These are phyloP conservation scores for Phaseolus lunatus DNA, from an alignment of 306 rosid genomes.

Conservation along the genomic window DNA sequence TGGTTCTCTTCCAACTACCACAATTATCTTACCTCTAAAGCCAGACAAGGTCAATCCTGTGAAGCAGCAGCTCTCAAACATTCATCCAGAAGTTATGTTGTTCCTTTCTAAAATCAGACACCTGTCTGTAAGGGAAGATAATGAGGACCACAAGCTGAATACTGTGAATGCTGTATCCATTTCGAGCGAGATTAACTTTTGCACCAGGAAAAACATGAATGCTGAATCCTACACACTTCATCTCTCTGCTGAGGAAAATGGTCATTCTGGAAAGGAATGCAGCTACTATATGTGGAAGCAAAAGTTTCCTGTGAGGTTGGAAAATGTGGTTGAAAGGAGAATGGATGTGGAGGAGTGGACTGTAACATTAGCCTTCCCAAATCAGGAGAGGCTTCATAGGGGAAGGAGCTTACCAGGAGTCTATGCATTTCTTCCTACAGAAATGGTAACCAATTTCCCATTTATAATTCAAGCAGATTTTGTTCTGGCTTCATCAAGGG, in stretches of 20 bases:
- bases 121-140: conserved; percentile 67
- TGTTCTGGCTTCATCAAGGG: conserved; percentile 79
- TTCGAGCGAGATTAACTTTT: conserved; percentile 55
- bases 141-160: conserved; percentile 50
- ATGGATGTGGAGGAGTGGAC: conserved; percentile 65
- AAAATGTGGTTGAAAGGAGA: conserved; percentile 62
- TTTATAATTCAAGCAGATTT: conserved; percentile 84
- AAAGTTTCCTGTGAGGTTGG: conserved; percentile 62
- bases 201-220: conserved; percentile 62
- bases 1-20: conserved; percentile 63
- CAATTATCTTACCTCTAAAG: conserved; percentile 73
- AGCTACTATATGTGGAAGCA: conserved; percentile 75
- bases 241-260: conserved; percentile 57
- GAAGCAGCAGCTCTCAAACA: conserved; percentile 67
- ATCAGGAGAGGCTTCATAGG: conserved; percentile 55
- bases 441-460: conserved; percentile 73
- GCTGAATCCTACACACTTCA: conserved; percentile 74
- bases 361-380: conserved; percentile 73
- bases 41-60: conserved; percentile 66
- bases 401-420: conserved; percentile 64
- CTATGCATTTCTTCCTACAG: conserved; percentile 80
- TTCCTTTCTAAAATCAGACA: conserved; percentile 73
- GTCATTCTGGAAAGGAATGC: conserved; percentile 48
- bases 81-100: conserved; percentile 74
- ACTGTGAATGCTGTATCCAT: conserved; percentile 65